These are phyloP conservation scores for Lachnum nothofagi DNA, from an alignment of 2,329 filamentous ascomycete genomes.

Conservation along the genomic window DNA sequence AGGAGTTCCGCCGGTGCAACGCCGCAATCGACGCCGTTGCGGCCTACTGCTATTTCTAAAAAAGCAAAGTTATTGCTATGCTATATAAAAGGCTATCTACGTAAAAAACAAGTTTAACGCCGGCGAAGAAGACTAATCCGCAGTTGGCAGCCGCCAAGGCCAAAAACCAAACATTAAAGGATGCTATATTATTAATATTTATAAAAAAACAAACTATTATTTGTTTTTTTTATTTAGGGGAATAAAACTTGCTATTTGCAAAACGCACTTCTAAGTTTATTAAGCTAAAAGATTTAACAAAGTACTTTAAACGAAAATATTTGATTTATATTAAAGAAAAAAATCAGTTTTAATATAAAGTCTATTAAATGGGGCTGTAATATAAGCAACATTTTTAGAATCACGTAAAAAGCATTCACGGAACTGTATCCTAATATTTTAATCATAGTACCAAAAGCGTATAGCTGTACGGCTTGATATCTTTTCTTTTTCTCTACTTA, in stretches of 20 bases:
- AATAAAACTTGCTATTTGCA: conserved; percentile 15
- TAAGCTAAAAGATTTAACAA: conserved; percentile 16
- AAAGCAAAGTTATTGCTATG: conserved; percentile 12
- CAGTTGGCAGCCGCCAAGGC: conserved; percentile 16
- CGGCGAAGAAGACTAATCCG: conserved; percentile 14
- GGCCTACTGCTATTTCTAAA: conserved; percentile 23
- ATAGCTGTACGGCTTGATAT: no score
- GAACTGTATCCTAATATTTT: conserved; percentile 16
- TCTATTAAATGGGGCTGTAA: conserved; percentile 20
- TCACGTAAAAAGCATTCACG: conserved; percentile 16
- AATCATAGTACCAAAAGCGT: no score
- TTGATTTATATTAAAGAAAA: conserved; percentile 18
- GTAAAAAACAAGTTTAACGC: conserved; percentile 13
- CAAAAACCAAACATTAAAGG: conserved; percentile 21
- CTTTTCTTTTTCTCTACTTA: no score
- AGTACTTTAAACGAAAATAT: no score
- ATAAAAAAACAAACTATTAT: no score
- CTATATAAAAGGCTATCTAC: no score
- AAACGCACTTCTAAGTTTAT: conserved; percentile 19
- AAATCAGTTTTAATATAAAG: conserved; percentile 16
- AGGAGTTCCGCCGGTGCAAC: conserved; percentile 20
- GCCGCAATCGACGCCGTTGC: conserved; percentile 28
- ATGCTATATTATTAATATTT: conserved; percentile 21
- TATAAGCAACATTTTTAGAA: conserved; percentile 18
- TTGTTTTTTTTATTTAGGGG: no score